Percentiles rank a stretch among this genome's conserved stretches.
These are phyloP conservation scores for Trypanosoma avium DNA, from an alignment of 208 protist genomes.

Conservation along the genomic window DNA sequence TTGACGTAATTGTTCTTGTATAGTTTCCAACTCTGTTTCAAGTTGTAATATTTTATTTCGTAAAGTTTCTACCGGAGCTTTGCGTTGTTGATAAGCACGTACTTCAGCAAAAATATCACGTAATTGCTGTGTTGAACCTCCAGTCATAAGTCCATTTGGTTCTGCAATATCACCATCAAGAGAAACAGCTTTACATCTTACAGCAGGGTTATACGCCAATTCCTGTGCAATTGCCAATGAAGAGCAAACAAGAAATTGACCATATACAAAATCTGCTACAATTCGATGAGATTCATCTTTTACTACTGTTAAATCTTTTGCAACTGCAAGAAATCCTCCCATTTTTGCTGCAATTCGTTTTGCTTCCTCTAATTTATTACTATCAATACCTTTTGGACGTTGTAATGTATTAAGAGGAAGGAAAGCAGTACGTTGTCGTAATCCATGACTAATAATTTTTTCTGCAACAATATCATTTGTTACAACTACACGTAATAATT, in stretches of 20 bases:
- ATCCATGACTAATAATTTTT: slow-evolving; percentile 91
- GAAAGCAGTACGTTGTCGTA: slow-evolving; percentile 95
- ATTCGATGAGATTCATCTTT: slow-evolving; percentile 24
- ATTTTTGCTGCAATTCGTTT: slow-evolving; percentile 35
- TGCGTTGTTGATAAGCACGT: slow-evolving; percentile 35
- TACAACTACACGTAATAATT: slow-evolving; percentile 96
- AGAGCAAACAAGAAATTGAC: slow-evolving; percentile 95
- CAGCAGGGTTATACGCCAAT: slow-evolving; percentile 77
- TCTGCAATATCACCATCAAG: slow-evolving; percentile 98
- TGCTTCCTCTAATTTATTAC: slow-evolving; percentile 19
- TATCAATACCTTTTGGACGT: slow-evolving; percentile 20
- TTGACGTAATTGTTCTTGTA: slow-evolving; percentile 47
- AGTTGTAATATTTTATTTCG: slow-evolving; percentile 32
- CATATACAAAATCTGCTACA: slow-evolving; percentile 95
- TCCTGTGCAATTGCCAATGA: slow-evolving; percentile 74
- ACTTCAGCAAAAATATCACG: slow-evolving; percentile 78
- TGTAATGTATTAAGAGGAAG: slow-evolving; percentile 98
- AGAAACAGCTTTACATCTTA: slow-evolving; percentile 95
- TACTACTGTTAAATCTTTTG: slow-evolving; percentile 81
- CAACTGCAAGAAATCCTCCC: slow-evolving; percentile 46
- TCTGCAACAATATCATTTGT: slow-evolving; percentile 92
- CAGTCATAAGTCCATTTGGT: slow-evolving; percentile 97
- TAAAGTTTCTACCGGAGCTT: slow-evolving; percentile 55
- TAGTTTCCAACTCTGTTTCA: slow-evolving; percentile 42
- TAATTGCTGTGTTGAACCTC: slow-evolving; percentile 84